phyloP scores from a whole-genome alignment of 2,329 filamentous ascomycete species.

The Pseudogymnoascus sp. region DNA sequence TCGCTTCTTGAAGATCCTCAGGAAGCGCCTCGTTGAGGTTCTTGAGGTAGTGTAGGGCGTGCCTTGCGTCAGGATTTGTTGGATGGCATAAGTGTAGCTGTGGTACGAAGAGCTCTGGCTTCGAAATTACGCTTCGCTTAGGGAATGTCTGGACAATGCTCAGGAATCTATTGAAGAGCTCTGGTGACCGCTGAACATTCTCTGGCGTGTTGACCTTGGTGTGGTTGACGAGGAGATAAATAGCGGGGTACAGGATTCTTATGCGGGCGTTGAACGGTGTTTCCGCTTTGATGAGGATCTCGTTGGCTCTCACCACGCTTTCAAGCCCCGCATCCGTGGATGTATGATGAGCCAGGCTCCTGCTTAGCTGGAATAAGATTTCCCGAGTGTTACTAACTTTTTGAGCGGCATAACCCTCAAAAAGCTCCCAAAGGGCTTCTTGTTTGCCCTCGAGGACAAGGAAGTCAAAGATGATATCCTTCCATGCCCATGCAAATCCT shows the following conservation, averaged over 20 bases:
- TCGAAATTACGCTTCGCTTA: not conserved
- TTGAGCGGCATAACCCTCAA: slow-evolving; percentile 12
- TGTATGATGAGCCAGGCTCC: not conserved
- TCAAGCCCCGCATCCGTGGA: slow-evolving; percentile 13
- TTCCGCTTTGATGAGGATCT: slow-evolving; percentile 17
- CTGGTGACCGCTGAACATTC: slow-evolving; percentile 10
- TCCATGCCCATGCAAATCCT: slow-evolving; percentile 11
- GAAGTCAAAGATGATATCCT: slow-evolving; percentile 21
- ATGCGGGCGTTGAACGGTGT: not conserved
- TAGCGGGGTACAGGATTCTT: not conserved
- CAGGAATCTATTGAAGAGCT: slow-evolving; percentile 19
- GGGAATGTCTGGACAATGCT: slow-evolving; percentile 12
- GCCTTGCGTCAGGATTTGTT: slow-evolving; percentile 17
- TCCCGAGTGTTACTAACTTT: not conserved
- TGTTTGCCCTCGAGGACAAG: slow-evolving; percentile 25
- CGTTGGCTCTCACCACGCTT: slow-evolving; percentile 15
- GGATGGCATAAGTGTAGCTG: slow-evolving; percentile 21
- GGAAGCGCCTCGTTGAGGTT: not conserved
- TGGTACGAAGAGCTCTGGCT: slow-evolving; percentile 9
- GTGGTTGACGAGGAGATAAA: not conserved
- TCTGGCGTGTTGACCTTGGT: not conserved
- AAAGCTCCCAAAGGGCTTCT: slow-evolving; percentile 23
- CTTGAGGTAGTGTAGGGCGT: slow-evolving; percentile 14
- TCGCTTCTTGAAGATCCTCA: slow-evolving; percentile 10
- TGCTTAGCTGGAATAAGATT: not conserved